Base-by-base conservation (phyloP, 2,329 filamentous ascomycete genomes). In the Alternaria atra region DNA sequence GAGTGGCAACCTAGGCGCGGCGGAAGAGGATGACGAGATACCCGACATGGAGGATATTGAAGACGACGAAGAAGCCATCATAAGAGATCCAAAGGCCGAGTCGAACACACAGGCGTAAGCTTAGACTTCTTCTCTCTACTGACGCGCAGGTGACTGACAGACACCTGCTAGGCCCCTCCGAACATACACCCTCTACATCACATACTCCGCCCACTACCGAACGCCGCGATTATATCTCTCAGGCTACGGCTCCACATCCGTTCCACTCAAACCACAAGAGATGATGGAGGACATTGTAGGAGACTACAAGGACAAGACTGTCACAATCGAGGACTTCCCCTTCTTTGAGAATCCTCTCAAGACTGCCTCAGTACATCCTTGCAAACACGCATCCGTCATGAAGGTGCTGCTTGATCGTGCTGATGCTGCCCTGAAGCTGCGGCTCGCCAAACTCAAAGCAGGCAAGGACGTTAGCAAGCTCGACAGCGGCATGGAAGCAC, bases 221-320 rank as follows among this genome's bases (percentile, higher is more conserved):
- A 98, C 95, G 4, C 95, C 95, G 0, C 92, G 95, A 34, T 88
- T 98, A 73, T 99, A 97, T 80, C 89, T 99, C 48, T 96, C 93
- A 0, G 95, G 95, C 72, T 98, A 98, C 80, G 84, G 88, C 12
- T 86, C 91, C 27, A 87, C 88, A 59, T 92, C 92, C 29, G 91
- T 93, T 67, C 93, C 94, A 2, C 89, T 97, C 0, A 88, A 91
- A 4, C 93, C 93, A 3, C 86, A 91, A 52, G 84, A 90, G 53
- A 97, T 97, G 93, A 96, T 97, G 91, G 92, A 97, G 79, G 93
- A 97, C 77, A 97, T 97, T 58, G 91, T 97, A 35, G 93, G 94
- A 64, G 93, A 97, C 83, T 97, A 97, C 84, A 96, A 96, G 77
- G 93, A 97, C 83, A 99, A 99, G 85, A 99, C 95, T 0, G 95